These are phyloP conservation scores for Hyaloscypha hepaticicola DNA, from an alignment of 495 filamentous ascomycete species.

Conservation along the genomic window DNA sequence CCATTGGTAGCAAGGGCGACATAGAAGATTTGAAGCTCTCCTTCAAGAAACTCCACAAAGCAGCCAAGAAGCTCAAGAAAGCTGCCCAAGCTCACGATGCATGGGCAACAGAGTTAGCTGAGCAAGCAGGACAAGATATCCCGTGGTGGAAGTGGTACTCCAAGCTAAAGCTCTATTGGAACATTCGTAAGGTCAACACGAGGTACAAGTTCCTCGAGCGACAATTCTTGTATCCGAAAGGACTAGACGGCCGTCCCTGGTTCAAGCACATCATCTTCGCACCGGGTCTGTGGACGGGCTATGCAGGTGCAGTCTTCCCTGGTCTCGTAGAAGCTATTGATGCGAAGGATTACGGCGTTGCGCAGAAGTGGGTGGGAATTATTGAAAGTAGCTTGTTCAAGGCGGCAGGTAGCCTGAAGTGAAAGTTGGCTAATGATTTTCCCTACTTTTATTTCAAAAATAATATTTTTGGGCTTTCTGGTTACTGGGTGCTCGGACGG, in stretches of 20 bases:
- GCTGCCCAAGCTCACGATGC: constrained; percentile 58
- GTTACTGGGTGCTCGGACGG: no score
- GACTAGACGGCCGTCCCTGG: constrained; percentile 81
- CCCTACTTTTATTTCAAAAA: no score
- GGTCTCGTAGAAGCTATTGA: constrained; percentile 84
- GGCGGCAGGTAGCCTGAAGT: constrained; percentile 55
- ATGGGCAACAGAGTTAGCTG: constrained; percentile 61
- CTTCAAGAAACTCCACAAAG: constrained; percentile 43
- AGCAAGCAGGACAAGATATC: constrained; percentile 64
- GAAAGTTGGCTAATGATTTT: no score
- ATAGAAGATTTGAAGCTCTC: constrained; percentile 59
- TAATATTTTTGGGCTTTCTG: no score
- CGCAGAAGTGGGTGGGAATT: constrained; percentile 75
- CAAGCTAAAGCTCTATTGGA: constrained; percentile 59
- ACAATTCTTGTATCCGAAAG: constrained; percentile 72
- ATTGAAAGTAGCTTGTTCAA: constrained; percentile 65
- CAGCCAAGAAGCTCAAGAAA: constrained; percentile 51
- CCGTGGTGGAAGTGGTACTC: constrained; percentile 82
- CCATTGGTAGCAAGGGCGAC: constrained; percentile 36
- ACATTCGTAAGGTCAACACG: constrained; percentile 64
- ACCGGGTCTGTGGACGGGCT: constrained; percentile 86
- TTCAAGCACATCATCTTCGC: constrained; percentile 94
- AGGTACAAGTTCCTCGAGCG: constrained; percentile 79
- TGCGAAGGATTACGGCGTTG: constrained; percentile 66
- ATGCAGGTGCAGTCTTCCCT: constrained; percentile 79